phyloP scores from a whole-genome alignment of 2,329 filamentous ascomycete genomes.

The Penicillium fuscoglaucum region DNA sequence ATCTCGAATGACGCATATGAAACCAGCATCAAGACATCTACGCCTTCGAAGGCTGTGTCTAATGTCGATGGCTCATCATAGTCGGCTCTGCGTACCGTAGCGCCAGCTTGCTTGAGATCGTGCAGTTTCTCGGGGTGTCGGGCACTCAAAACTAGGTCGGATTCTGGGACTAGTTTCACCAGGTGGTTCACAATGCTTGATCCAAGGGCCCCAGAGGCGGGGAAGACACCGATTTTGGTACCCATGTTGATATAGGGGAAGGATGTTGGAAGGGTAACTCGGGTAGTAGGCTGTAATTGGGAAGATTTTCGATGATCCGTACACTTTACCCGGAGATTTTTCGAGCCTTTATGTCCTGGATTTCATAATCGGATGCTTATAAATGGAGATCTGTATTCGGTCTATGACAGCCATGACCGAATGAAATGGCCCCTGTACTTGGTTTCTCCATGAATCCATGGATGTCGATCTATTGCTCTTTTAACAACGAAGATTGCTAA shows the following conservation, averaged over 20 bases:
- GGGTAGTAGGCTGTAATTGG: not conserved
- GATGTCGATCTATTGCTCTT: not conserved
- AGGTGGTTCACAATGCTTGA: slow-evolving; percentile 54
- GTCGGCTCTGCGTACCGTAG: slow-evolving; percentile 43
- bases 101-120: slow-evolving; percentile 18
- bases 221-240: slow-evolving; percentile 41
- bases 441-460: not conserved
- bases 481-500: not conserved
- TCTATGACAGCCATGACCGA: not conserved
- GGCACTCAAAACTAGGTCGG: slow-evolving; percentile 51
- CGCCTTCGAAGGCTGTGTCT: slow-evolving; percentile 49
- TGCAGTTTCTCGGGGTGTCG: slow-evolving; percentile 34
- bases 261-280: not conserved
- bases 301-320: not conserved
- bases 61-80: slow-evolving; percentile 53
- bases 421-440: not conserved
- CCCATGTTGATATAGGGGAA: slow-evolving; percentile 14
- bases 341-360: not conserved
- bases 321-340: not conserved
- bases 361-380: not conserved
- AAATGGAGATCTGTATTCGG: not conserved
- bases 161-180: slow-evolving; percentile 44
- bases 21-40: slow-evolving; percentile 57
- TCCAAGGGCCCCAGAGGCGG: slow-evolving; percentile 56
- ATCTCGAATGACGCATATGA: slow-evolving; percentile 55